Conservation (phyloP, 257 asterid species). For the Solanum bulbocastanum region DNA sequence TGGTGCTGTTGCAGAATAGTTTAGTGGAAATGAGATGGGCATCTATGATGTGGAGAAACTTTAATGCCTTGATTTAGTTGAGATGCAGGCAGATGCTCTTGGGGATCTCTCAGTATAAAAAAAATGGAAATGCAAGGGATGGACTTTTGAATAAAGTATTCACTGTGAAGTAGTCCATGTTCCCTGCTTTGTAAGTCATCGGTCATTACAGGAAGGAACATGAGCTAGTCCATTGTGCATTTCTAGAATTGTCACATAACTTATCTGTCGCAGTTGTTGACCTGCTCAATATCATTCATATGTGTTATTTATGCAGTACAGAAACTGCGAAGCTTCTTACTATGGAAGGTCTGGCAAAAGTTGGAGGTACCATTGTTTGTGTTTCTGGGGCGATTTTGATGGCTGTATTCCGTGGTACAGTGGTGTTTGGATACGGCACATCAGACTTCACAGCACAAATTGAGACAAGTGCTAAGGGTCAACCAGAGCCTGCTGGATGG, state of each 20-base stretch:
- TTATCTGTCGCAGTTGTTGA: not conserved
- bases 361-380: slow-evolving; percentile 85
- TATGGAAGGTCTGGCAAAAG: slow-evolving; percentile 79
- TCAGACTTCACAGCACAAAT: slow-evolving; percentile 39
- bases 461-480: slow-evolving; percentile 77
- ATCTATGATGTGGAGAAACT: not conserved
- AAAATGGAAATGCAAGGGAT: not conserved
- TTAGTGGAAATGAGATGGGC: not conserved
- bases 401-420: slow-evolving; percentile 88
- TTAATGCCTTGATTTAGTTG: not conserved
- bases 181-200: not conserved
- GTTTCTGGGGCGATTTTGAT: slow-evolving; percentile 82
- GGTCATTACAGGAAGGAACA: not conserved
- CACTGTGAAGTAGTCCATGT: not conserved
- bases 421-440: slow-evolving; percentile 54
- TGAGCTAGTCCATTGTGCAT: not conserved
- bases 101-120: not conserved
- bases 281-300: slow-evolving; percentile 11
- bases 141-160: not conserved
- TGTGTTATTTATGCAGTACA: slow-evolving; percentile 60
- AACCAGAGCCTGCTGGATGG: slow-evolving; percentile 81
- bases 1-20: not conserved
- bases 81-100: not conserved
- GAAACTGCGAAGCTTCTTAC: slow-evolving; percentile 67
- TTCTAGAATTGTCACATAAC: not conserved